Evolutionary conservation across 2,329 filamentous ascomycete genomes (phyloP), one percentile per base, ranked within the genome.

Genomic region (Fusarium devonianum): DNA sequence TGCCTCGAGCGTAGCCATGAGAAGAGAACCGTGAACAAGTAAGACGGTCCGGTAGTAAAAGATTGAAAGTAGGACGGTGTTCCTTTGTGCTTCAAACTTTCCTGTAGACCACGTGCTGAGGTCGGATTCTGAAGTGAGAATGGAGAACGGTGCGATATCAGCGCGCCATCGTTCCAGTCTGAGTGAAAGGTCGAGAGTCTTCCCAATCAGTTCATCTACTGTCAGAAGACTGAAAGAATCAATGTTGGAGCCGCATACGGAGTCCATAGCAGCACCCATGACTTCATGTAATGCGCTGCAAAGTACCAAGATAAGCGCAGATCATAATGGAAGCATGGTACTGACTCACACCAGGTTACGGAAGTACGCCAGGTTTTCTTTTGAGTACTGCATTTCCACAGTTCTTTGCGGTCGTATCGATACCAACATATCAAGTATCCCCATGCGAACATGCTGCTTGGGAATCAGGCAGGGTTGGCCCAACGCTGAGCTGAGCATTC

Each of bases 11-110:
- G 51, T 42, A 11, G 36, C 21, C 32, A 64, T 56, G 4, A 66
- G 50, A 6, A 54, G 32, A 16, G 19, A 25, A 4, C 46, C 46
- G 14, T 50, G 37, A 12, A 35, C 12, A 2, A 54, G 40, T 5
- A 54, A 17, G 8, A 50, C 28, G 1, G 46, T 47, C 18, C 46
- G 40, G 60, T 82, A 16, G 74, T 77, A 22, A 19, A 50, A 49
- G 5, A 54, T 79, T 78, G 81, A 78, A 73, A 80, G 56, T 67
- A 66, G 25, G 6, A 62, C 33, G 2, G 40, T 23, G 23, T 53
- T 49, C n/a, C 45, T 32, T 10, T 56, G 40, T 2, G 43, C 16
- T 10, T 53, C 50, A n/a, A 57, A 43, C 3, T 37, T 32, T 1
- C 14, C 21, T 7, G 32, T 13, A 4, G 44, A 11, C 39, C 49